These are phyloP conservation scores for Chalaropsis ovoidea DNA, from an alignment of 2,329 filamentous ascomycete species.

Conservation along the genomic window DNA sequence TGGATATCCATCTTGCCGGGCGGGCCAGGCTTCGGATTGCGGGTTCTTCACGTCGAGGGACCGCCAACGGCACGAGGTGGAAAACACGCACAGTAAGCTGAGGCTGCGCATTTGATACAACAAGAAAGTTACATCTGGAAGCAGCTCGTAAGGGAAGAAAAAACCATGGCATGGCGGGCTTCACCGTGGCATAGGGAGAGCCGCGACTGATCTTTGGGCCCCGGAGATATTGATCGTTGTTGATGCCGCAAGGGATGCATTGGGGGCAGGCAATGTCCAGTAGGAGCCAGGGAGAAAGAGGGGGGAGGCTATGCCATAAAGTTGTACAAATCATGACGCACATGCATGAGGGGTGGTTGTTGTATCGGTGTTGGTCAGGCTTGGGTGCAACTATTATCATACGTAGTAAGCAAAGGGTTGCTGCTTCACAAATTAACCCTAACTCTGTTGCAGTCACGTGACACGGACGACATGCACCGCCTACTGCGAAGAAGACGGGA, in stretches of 20 bases:
- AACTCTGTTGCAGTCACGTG: background rate
- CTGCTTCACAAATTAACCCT: background rate
- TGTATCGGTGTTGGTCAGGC: background rate
- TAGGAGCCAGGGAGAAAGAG: background rate
- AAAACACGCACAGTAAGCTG: background rate
- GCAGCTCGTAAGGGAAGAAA: constrained; percentile 4
- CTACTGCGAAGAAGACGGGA: background rate
- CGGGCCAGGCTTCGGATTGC: background rate
- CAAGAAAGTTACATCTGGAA: background rate
- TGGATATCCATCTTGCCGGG: background rate
- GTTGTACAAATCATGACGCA: background rate
- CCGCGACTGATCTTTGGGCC: background rate
- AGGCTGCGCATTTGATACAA: background rate
- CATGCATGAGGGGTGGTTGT: background rate
- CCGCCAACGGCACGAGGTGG: background rate
- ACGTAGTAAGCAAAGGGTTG: background rate
- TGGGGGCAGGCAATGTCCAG: background rate
- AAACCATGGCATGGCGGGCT: background rate
- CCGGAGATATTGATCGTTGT: background rate
- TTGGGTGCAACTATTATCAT: background rate
- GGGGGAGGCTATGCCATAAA: background rate
- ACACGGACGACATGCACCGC: background rate
- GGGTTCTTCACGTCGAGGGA: too few relatives aligned
- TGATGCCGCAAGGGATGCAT: background rate
- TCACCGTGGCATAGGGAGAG: background rate